Evolutionary conservation across 169 alveolate genomes (phyloP).

Genomic region (Besnoitia besnoiti): DNA sequence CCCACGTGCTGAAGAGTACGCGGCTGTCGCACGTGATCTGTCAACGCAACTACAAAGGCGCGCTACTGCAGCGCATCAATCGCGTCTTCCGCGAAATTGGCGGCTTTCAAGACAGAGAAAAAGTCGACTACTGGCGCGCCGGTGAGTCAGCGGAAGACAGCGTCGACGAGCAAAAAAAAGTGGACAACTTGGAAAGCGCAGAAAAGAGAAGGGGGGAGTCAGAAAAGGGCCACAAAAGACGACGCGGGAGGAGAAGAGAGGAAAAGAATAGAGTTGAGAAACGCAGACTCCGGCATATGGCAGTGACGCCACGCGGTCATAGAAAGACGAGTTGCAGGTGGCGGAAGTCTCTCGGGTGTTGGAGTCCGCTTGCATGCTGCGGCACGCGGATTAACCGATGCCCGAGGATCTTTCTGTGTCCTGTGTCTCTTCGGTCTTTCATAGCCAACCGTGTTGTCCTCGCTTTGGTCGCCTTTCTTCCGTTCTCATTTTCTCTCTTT

Average conservation of each 20-base stretch:
- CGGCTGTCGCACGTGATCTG: constrained; percentile 81
- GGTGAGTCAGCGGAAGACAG: constrained; percentile 50
- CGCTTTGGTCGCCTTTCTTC: too few relatives aligned
- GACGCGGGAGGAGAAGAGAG: neutral
- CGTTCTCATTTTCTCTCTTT: neutral
- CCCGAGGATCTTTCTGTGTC: neutral
- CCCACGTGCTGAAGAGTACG: constrained; percentile 79
- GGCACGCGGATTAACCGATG: too few relatives aligned
- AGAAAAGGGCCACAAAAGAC: neutral
- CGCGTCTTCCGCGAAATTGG: constrained; percentile 57
- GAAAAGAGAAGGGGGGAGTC: neutral
- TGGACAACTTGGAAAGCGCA: neutral
- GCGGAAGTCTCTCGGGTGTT: too few relatives aligned
- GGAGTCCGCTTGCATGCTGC: too few relatives aligned
- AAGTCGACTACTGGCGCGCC: constrained; percentile 55
- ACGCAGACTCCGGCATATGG: too few relatives aligned
- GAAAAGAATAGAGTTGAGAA: neutral
- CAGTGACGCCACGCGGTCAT: too few relatives aligned
- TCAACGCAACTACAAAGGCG: constrained; percentile 51
- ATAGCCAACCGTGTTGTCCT: too few relatives aligned
- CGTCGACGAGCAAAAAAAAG: constrained; percentile 49
- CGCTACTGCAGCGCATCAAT: constrained; percentile 55
- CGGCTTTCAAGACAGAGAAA: constrained; percentile 57
- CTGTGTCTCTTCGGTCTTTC: too few relatives aligned
- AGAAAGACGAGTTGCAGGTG: too few relatives aligned